phyloP scores from a whole-genome alignment of 805 yeast species.

The Ascoidea tarda region DNA sequence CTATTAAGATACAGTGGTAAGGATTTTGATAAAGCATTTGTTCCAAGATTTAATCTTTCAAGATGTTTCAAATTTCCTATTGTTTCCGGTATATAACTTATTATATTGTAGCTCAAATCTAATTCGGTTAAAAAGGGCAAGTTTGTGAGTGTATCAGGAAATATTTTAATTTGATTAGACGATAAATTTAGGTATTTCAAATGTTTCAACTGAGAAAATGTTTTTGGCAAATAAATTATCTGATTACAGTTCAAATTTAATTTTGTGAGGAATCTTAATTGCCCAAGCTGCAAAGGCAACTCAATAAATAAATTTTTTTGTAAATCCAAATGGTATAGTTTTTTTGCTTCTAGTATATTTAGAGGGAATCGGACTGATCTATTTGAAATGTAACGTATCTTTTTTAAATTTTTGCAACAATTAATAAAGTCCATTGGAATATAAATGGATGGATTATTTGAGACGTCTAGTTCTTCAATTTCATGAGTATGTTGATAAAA shows the following conservation, averaged over 20 bases:
- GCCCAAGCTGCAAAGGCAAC: slow-evolving; percentile 38
- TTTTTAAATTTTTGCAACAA: slow-evolving; percentile 53
- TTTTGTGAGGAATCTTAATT: slow-evolving; percentile 37
- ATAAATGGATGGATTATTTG: slow-evolving; percentile 75
- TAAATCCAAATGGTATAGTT: slow-evolving; percentile 53
- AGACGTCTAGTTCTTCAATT: slow-evolving; percentile 68
- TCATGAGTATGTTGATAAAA: slow-evolving; percentile 71
- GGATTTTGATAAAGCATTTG: slow-evolving; percentile 43
- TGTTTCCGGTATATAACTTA: slow-evolving; percentile 44
- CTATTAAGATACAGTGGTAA: slow-evolving; percentile 39
- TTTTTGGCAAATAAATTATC: slow-evolving; percentile 43
- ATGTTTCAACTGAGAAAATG: slow-evolving; percentile 39
- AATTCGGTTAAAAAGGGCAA: slow-evolving; percentile 47
- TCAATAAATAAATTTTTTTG: slow-evolving; percentile 65
- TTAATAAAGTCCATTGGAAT: slow-evolving; percentile 73
- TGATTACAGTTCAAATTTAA: slow-evolving; percentile 68
- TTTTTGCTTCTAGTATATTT: slow-evolving; percentile 55
- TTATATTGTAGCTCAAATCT: slow-evolving; percentile 72
- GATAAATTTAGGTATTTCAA: slow-evolving; percentile 58
- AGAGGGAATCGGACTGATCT: slow-evolving; percentile 65
- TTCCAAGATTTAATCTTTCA: slow-evolving; percentile 58
- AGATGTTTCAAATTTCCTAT: slow-evolving; percentile 46
- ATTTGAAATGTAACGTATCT: slow-evolving; percentile 55
- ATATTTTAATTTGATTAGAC: slow-evolving; percentile 53
- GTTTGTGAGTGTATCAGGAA: slow-evolving; percentile 53